Evolutionary conservation across 257 asterid species (phyloP), one percentile per base, ranked within the genome.

Genomic region (Solanum peruvianum): DNA sequence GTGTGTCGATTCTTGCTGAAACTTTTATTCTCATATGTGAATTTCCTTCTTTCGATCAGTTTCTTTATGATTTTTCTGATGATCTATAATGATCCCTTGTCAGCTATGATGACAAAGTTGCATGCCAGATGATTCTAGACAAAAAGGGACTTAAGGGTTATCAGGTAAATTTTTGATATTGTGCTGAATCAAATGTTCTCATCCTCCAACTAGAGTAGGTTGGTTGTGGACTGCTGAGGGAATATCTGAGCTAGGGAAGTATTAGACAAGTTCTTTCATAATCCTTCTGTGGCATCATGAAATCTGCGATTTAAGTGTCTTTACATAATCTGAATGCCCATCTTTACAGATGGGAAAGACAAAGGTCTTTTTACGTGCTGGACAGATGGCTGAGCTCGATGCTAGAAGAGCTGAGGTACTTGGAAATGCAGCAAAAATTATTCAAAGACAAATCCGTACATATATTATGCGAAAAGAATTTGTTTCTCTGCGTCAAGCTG

Each of bases 381-480:
- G 99, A 88, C 99, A 97, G 94, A 97, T 97, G 99, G 99, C 99
- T 76, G 98, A 96, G 92, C 94, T 97, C 75, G 99, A 97, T 88
- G 95, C 99, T 67, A 95, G 94, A 89, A 93, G 99, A 92, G 96
- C 98, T 62, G 99, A 93, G 94, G 98, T 97, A 87, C 98, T 96
- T 88, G 98, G 99, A 88, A 96, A 96, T 92, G 99, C 99, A 83
- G 99, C 99, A 89, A 93, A 93, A 91, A 92, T 91, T 47, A 95
- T 97, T 90, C 99, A 97, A 93, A 93, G 99, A 90, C 98, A 95
- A 91, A 95, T 96, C 29, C 94, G 98, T 86, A 97, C 99, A 78
- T 94, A 96, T 86, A 94, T 96, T 87, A 94, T 97, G 73, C 88
- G 98, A 88, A 97, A 96, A 93, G 98, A 96, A 87, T 97, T 95